Evolutionary conservation across 1,139 yeast species (phyloP), one percentile per base, ranked within the genome.

Genomic region (Lodderomyces margitis): DNA sequence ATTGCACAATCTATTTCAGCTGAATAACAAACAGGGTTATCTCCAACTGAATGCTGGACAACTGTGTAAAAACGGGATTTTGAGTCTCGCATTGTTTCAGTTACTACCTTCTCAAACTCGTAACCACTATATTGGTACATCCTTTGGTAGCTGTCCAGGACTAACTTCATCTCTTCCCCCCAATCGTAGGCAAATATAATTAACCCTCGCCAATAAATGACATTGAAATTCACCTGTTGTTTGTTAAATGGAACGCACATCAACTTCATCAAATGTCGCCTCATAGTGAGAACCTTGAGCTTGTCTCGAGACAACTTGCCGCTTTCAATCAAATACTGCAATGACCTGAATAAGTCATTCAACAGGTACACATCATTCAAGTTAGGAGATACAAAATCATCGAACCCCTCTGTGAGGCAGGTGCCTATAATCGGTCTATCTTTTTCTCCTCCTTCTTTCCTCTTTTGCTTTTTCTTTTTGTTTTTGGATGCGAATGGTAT

Each of bases 1-100:
- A 42, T 41, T 6, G 53, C 45, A 30, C 58, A 51, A 45, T 60
- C 64, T 10, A 60, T 53, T 41, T 60, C 65, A 3, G 65, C 63
- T 6, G 61, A 51, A 38, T 52, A 57, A 14, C 47, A 41, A 3
- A 59, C 38, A 4, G 52, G 49, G 7, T 43, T 44, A 4, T 42
- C 47, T 23, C 40, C 45, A 6, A 55, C 43, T 1, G 37, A 36
- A 21, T 50, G 57, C 11, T 40, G 34, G 1, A 51, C 52, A 3
- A 59, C 51, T 1, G 62, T 48, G 36, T 59, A 56, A 42, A 48
- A 59, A 15, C 39, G 38, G 4, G 35, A 14, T 2, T 28, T 27
- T 10, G 21, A 5, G 2, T 21, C 27, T 10, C 12, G 14, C 10
- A 12, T 19, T 8, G 38, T 40, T 6, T 42, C 46, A 8, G 63